These are phyloP conservation scores for Eimeria necatrix DNA, from an alignment of 169 alveolate genomes.

Conservation along the genomic window DNA sequence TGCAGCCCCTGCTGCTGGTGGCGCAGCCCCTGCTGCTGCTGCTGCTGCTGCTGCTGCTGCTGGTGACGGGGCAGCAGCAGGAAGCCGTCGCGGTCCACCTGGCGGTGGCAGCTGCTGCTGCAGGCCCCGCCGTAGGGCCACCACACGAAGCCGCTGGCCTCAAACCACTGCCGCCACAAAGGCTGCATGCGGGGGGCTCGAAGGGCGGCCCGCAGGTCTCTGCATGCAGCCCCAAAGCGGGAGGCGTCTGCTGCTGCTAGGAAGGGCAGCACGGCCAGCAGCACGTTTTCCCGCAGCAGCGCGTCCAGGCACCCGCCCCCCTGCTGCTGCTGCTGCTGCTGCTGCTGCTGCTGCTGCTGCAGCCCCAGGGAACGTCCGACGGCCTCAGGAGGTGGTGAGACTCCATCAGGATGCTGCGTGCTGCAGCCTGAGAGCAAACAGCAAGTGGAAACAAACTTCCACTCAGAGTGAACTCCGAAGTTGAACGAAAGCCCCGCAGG, in stretches of 20 bases:
- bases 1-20: too few species aligned
- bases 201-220: constrained; percentile 50
- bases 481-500: background rate
- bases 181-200: constrained; percentile 68
- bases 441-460: background rate
- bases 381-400: background rate
- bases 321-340: constrained; percentile 25
- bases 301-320: constrained; percentile 55
- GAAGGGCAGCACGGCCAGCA: constrained; percentile 62
- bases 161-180: constrained; percentile 69
- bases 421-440: constrained; percentile 59
- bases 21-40: background rate
- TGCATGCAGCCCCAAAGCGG: constrained; percentile 47
- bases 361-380: background rate
- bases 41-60: constrained; percentile 37
- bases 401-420: constrained; percentile 57
- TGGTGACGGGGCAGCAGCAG: constrained; percentile 10
- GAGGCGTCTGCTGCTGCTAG: constrained; percentile 66
- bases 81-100: constrained; percentile 62
- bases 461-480: background rate
- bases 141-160: constrained; percentile 67
- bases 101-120: constrained; percentile 38
- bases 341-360: constrained; percentile 43
- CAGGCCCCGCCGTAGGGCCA: constrained; percentile 76
- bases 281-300: constrained; percentile 44